A percentile compares a stretch with the other conserved stretches of the same genome.
Evolutionary conservation across 257 asterid species (phyloP).

Genomic region (Solanum commersonii): DNA sequence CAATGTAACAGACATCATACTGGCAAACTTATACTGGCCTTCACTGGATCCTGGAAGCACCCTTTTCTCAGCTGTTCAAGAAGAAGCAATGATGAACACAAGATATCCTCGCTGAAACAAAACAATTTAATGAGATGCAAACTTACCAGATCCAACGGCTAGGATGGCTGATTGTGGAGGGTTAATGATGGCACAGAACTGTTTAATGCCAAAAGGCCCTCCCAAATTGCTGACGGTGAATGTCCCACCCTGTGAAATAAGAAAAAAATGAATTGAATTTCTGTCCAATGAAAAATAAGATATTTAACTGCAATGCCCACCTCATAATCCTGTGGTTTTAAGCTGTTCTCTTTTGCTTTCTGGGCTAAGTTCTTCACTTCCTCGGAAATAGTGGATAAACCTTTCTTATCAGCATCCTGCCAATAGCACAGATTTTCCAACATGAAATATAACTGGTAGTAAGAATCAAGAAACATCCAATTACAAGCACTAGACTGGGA

Average conservation of each 20-base stretch:
- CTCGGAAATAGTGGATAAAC: slow-evolving; percentile 67
- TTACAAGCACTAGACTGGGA: background rate
- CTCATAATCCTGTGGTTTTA: slow-evolving; percentile 95
- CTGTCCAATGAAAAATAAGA: background rate
- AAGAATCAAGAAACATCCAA: background rate
- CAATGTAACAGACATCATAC: slow-evolving; percentile 75
- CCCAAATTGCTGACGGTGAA: slow-evolving; percentile 90
- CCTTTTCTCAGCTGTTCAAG: slow-evolving; percentile 79
- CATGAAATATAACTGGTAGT: background rate
- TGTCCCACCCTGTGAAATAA: slow-evolving; percentile 75
- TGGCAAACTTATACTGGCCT: slow-evolving; percentile 44
- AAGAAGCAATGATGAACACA: background rate
- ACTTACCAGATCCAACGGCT: slow-evolving; percentile 88
- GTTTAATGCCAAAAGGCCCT: slow-evolving; percentile 96
- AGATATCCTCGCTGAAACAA: background rate
- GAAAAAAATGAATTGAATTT: background rate
- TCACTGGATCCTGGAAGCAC: slow-evolving; percentile 67
- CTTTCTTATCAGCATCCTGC: slow-evolving; percentile 98
- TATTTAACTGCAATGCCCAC: slow-evolving; percentile 16
- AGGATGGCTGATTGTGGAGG: slow-evolving; percentile 97
- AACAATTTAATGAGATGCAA: background rate
- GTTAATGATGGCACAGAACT: slow-evolving; percentile 91
- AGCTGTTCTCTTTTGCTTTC: slow-evolving; percentile 78
- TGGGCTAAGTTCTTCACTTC: slow-evolving; percentile 80
- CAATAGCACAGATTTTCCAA: slow-evolving; percentile 3